These are phyloP conservation scores for Lithocarpus polystachyus DNA, from an alignment of 306 rosid genomes.

Conservation along the genomic window DNA sequence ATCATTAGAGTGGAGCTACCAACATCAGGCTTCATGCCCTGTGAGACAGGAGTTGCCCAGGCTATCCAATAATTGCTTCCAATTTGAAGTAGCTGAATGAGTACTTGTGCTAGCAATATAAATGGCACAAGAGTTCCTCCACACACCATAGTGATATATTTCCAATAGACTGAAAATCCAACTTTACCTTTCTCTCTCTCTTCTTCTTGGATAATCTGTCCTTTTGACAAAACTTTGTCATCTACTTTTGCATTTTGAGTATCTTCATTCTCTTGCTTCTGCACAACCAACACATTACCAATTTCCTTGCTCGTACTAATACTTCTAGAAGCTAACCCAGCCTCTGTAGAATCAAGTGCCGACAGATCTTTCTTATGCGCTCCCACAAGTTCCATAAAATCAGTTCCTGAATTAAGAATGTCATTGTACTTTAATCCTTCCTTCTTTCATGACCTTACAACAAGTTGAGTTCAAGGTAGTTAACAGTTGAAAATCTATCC, in stretches of 20 bases:
- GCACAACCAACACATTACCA: conserved; percentile 16
- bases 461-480: not conserved
- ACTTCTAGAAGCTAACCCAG: conserved; percentile 23
- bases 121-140: conserved; percentile 85
- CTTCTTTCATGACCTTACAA: conserved; percentile 80
- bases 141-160: conserved; percentile 62
- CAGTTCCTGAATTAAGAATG: conserved; percentile 62
- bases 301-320: conserved; percentile 23
- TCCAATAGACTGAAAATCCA: conserved; percentile 70
- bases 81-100: conserved; percentile 76
- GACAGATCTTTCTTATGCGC: conserved; percentile 81
- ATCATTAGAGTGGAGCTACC: conserved; percentile 39
- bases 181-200: conserved; percentile 89
- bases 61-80: conserved; percentile 97
- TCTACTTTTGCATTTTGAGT: conserved; percentile 37
- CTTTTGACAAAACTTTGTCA: conserved; percentile 34
- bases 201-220: conserved; percentile 88
- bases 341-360: conserved; percentile 45
- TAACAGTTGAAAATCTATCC: not conserved
- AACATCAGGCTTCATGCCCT: conserved; percentile 51
- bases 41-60: conserved; percentile 79
- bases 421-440: conserved; percentile 61
- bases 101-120: conserved; percentile 56
- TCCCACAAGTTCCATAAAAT: conserved; percentile 79
- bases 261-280: conserved; percentile 32